Evolutionary conservation across 164 flowering plant genomes (phyloP), one percentile per base, ranked within the genome.

Genomic region (Pachysandra terminalis): DNA sequence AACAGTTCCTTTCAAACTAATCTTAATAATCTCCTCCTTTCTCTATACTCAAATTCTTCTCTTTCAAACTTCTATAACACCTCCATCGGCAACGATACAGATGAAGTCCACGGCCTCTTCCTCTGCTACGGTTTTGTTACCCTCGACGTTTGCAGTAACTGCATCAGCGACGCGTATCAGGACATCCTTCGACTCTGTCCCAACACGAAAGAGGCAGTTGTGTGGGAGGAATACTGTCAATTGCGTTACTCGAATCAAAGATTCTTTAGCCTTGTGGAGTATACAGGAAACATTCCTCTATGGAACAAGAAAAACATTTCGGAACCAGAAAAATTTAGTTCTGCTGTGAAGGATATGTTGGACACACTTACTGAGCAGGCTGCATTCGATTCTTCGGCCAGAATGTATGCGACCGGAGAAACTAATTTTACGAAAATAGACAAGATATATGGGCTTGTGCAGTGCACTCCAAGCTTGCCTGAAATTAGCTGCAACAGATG

Each of bases 391-490:
- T 32, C 75, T n/a, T 48, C 66, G 13, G n/a, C 19, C 1, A 26
- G 48, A 12, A 53, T 64, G 69, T 81, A 62, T 67, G 81, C 82
- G 0, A 74, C 74, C 8, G 75, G 72, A 22, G 56, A 69, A 27
- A 26, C 19, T 0, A 19, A 55, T 5, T 71, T 58, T 8, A 25
- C 53, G 0, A 25, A 51, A 4, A 19, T 2, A 14, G 70, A 59
- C 0, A 71, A 55, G 0, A 10, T 81, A 26, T 80, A 75, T 73
- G 82, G 81, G 15, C 70, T 84, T 32, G 84, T 71, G 28, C 87
- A 86, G 70, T 86, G 90, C 68, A 69, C 71, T 3, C 24, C 21
- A 27, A 77, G 78, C 56, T 62, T 82, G 45, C 59, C 75, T 41
- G n/a, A 64, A 10, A 51, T 9, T 37, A 71, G 68, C 17, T 82